These are phyloP conservation scores for Lentinula aciculospora DNA, from an alignment of 768 basidiomycete species.

Conservation along the genomic window DNA sequence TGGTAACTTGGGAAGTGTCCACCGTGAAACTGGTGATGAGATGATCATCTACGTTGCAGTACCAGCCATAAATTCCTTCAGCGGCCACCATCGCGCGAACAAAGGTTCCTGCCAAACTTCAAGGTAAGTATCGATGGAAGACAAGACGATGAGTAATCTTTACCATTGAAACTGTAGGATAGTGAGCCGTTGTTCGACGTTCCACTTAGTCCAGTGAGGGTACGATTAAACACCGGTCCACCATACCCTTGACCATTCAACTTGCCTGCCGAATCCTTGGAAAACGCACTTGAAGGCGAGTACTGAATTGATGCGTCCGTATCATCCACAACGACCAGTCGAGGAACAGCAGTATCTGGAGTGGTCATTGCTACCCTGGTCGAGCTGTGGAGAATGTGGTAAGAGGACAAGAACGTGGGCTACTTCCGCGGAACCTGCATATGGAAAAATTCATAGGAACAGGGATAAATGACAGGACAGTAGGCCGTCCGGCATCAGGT, in stretches of 20 bases:
- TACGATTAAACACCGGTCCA: background rate
- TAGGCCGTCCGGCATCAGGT: background rate
- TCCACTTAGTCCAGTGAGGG: background rate
- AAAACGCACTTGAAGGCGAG: background rate
- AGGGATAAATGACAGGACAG: background rate
- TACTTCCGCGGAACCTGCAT: background rate
- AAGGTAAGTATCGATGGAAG: background rate
- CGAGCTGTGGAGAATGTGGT: background rate
- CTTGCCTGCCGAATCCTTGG: background rate
- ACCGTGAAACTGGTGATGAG: background rate
- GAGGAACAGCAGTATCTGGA: background rate
- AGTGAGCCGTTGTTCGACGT: constrained; percentile 1
- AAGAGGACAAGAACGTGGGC: background rate
- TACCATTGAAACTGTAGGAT: background rate
- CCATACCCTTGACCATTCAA: background rate
- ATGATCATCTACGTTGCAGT: background rate
- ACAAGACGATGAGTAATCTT: background rate
- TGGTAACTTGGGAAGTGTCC: background rate
- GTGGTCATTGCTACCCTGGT: background rate
- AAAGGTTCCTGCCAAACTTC: background rate
- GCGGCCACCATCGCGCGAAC: background rate
- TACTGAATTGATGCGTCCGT: constrained; percentile 2
- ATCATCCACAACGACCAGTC: constrained; percentile 6
- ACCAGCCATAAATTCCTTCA: background rate
- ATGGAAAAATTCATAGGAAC: no score